Conservation (phyloP, 176 grass and related monocot species). For the Oryza rufipogon region DNA sequence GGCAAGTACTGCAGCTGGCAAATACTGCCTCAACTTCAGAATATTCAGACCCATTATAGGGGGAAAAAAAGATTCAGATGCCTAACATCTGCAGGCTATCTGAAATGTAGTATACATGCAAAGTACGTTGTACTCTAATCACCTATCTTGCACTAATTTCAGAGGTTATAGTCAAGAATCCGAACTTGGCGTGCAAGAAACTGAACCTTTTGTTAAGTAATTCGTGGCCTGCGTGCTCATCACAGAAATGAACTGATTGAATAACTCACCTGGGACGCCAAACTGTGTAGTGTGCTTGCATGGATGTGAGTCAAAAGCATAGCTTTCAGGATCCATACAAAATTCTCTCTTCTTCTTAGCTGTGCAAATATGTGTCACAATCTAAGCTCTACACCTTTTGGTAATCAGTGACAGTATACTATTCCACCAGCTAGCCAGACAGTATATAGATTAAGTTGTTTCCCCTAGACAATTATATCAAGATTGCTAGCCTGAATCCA, state of each 20-base stretch:
- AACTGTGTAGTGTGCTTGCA: not conserved
- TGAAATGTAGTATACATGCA: not conserved
- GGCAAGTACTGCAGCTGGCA: not conserved
- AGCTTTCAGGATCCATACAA: constrained; percentile 2
- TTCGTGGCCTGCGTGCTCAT: constrained; percentile 32
- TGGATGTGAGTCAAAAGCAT: constrained; percentile 16
- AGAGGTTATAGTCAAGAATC: not conserved
- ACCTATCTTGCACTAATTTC: not conserved
- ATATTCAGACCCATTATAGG: not conserved
- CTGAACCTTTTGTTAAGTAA: not conserved
- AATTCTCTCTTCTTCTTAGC: constrained; percentile 2
- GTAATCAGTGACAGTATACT: constrained; percentile 30
- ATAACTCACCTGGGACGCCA: constrained; percentile 44
- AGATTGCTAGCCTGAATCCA: constrained; percentile 42
- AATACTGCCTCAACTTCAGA: not conserved
- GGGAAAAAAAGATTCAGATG: not conserved
- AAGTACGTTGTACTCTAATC: constrained; percentile 16
- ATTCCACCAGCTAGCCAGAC: constrained; percentile 34
- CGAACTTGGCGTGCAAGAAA: constrained; percentile 31
- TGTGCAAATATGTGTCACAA: constrained; percentile 20
- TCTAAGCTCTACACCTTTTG: constrained; percentile 34
- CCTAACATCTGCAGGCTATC: not conserved
- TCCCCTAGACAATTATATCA: constrained; percentile 30
- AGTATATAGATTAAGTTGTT: constrained; percentile 27
- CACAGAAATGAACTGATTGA: constrained; percentile 39